Conservation (phyloP, 768 basidiomycete genomes). For the Calocera cornea region DNA sequence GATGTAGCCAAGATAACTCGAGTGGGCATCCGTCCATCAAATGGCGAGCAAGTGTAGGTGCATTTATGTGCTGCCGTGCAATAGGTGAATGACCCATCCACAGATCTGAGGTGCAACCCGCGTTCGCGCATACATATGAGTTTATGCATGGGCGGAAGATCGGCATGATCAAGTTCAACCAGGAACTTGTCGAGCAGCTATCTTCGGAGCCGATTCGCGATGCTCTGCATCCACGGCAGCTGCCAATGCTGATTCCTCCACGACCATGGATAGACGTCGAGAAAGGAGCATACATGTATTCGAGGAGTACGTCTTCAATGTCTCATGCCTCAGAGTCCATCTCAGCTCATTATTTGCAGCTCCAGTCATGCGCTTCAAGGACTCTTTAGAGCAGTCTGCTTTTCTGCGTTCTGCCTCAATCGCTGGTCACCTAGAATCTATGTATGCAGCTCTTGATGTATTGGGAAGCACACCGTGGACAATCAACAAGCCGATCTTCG, state of each 20-base stretch:
- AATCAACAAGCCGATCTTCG: conserved; percentile 67
- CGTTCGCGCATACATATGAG: conserved; percentile 85
- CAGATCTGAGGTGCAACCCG: conserved; percentile 70
- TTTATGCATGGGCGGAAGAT: conserved; percentile 86
- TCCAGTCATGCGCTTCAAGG: conserved; percentile 83
- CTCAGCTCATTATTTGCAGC: conserved; percentile 27
- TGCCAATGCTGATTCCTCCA: conserved; percentile 90
- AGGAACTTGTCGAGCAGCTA: conserved; percentile 59
- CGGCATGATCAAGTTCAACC: conserved; percentile 82
- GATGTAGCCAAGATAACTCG: conserved; percentile 66
- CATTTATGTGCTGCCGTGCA: not conserved
- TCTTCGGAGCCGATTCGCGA: conserved; percentile 56
- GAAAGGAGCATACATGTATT: conserved; percentile 73
- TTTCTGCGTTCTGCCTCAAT: conserved; percentile 66
- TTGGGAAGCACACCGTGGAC: conserved; percentile 82
- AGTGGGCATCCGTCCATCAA: conserved; percentile 41
- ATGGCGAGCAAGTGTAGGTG: conserved; percentile 49
- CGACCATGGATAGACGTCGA: conserved; percentile 70
- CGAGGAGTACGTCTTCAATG: conserved; percentile 40
- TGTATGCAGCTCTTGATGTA: conserved; percentile 80
- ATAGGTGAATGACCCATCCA: not conserved
- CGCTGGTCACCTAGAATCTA: conserved; percentile 62
- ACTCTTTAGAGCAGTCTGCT: conserved; percentile 65
- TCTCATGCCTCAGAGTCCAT: not conserved
- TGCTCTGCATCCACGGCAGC: conserved; percentile 78